Evolutionary conservation across 495 filamentous ascomycete species (phyloP), one percentile per base, ranked within the genome.

Genomic region (Letharia lupina): DNA sequence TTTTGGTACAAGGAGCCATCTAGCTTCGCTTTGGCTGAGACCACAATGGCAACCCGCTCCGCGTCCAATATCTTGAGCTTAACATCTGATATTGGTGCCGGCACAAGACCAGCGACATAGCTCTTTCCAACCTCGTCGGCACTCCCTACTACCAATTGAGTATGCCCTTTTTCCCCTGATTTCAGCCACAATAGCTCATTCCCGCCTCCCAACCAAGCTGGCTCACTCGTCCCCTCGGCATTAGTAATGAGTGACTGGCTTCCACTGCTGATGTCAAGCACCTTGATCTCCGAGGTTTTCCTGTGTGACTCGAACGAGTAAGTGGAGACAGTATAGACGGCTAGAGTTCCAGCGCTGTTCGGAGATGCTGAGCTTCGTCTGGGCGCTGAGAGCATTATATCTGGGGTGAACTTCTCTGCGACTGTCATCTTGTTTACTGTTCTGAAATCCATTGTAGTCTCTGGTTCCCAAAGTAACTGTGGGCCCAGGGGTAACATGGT

Each of bases 291-390:
- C 44, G 81, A 81, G 16, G 79, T 87, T 76, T 89, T 91, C 58
- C 82, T 82, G 74, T 96, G 93, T 0, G 84, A 79, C 58, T 89
- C 81, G 76, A 98, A 97, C 31, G 86, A 92, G 73, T 96, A 98
- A 11, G 87, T 86, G 0, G 89, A 89, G 44, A 81, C 84, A 52
- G 87, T 87, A 70, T 89, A 94, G 15, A 93, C 78, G 28, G 87
- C 86, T 52, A 84, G 78, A 18, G 81, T 89, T 9, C 89, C 91
- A 44, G 83, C 78, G 9, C 82, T 70, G 73, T 94, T 96, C 40
- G 93, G 91, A 18, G 87, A 75, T 35, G 88, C 92, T 31, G 86
- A 72, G 52, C 89, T 90, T 50, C 93, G 86, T 44, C 93, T 85
- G 40, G 93, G 91, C 18, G 91, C 91, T 70, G 87, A 86, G 70